Evolutionary conservation across 2,329 filamentous ascomycete species (phyloP).

Genomic region (Ophiocordyceps polyrhachis-furcata): DNA sequence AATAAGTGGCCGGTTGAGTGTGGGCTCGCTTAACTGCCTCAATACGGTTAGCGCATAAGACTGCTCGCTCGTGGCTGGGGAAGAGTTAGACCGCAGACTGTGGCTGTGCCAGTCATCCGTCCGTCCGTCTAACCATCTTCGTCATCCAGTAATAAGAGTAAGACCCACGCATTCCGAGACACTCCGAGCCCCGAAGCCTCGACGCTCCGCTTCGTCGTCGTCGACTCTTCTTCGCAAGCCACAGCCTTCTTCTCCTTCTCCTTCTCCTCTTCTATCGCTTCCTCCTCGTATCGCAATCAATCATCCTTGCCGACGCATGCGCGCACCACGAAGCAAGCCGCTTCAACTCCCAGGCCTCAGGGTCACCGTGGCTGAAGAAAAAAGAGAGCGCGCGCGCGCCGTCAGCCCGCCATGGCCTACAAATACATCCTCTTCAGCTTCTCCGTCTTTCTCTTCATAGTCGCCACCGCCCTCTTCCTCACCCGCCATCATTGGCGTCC

Average conservation of each 20-base stretch:
- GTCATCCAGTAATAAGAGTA: not conserved
- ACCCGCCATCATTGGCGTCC: slow-evolving; percentile 64
- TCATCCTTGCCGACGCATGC: not conserved
- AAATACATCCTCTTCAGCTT: slow-evolving; percentile 51
- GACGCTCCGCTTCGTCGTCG: not conserved
- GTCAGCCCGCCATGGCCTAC: slow-evolving; percentile 43
- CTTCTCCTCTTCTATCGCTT: not conserved
- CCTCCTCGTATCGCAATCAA: not conserved
- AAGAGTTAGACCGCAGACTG: not conserved
- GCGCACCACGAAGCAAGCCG: not conserved
- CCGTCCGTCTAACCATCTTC: no score
- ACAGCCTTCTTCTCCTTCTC: not conserved
- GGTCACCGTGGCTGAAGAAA: not conserved
- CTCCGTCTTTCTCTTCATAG: slow-evolving; percentile 50
- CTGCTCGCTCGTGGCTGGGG: not conserved
- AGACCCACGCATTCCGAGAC: not conserved
- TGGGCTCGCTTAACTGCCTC: slow-evolving; percentile 21
- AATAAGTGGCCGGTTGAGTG: slow-evolving; percentile 15
- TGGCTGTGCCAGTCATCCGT: not conserved
- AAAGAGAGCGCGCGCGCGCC: not conserved
- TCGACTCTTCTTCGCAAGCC: no score
- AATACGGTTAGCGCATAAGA: slow-evolving; percentile 10
- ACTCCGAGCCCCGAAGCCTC: not conserved
- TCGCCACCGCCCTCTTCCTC: slow-evolving; percentile 61
- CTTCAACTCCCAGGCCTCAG: not conserved